Evolutionary conservation across 2,329 filamentous ascomycete species (phyloP).

Genomic region (Trichophyton schoenleinii): DNA sequence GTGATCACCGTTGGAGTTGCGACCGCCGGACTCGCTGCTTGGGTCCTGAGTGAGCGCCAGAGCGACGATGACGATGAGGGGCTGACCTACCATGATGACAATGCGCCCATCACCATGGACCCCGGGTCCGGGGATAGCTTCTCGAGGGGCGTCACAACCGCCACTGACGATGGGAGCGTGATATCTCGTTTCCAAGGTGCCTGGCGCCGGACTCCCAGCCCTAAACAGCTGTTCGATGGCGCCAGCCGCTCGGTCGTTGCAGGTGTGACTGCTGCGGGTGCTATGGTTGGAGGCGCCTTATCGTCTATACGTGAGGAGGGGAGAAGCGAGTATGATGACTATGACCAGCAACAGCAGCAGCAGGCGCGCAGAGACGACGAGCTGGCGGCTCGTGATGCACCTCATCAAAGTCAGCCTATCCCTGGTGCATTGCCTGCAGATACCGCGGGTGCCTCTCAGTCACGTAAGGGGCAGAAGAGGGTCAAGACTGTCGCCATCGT

Average conservation of each 20-base stretch:
- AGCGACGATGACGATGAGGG: slow-evolving; percentile 59
- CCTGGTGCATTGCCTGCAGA: slow-evolving; percentile 11
- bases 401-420: not conserved
- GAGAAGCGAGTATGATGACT: slow-evolving; percentile 57
- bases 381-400: not conserved
- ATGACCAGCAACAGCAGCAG: not conserved
- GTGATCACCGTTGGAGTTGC: slow-evolving; percentile 77
- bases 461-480: slow-evolving; percentile 30
- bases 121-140: slow-evolving; percentile 15
- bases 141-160: slow-evolving; percentile 22
- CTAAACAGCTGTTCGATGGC: slow-evolving; percentile 75
- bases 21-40: slow-evolving; percentile 72
- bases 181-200: slow-evolving; percentile 69
- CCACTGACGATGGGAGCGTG: slow-evolving; percentile 45
- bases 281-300: slow-evolving; percentile 68
- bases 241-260: slow-evolving; percentile 71
- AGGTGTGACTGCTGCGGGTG: slow-evolving; percentile 69
- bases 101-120: slow-evolving; percentile 18
- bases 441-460: slow-evolving; percentile 19
- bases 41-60: slow-evolving; percentile 84
- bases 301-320: slow-evolving; percentile 76
- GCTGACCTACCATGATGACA: slow-evolving; percentile 31
- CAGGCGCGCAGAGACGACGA: not conserved
- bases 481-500: slow-evolving; percentile 78
- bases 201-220: slow-evolving; percentile 68